Percentiles rank a stretch among this genome's conserved stretches.
Conservation (phyloP, 805 yeast species). For the Torulaspora delbrueckii region DNA sequence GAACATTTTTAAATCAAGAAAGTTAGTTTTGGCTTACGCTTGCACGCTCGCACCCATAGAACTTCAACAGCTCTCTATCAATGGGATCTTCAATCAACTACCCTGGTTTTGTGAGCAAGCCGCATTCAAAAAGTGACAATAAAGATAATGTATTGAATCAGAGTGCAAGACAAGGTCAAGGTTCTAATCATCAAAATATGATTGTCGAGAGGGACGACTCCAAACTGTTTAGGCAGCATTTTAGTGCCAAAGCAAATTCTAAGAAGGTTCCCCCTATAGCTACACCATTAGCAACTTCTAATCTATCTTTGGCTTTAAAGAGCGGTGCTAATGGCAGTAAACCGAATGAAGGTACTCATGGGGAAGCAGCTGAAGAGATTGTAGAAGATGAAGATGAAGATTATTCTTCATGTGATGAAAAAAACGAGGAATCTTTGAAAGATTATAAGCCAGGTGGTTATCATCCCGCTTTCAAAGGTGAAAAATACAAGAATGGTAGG, state of each 20-base stretch:
- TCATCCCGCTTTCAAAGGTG: conserved; percentile 91
- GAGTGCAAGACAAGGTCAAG: background rate
- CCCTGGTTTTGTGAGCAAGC: conserved; percentile 17
- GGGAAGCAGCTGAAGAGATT: conserved; percentile 21
- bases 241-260: conserved; percentile 8
- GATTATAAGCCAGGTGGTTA: conserved; percentile 94
- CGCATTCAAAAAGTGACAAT: conserved; percentile 6
- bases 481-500: conserved; percentile 66
- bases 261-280: conserved; percentile 2
- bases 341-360: background rate
- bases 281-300: conserved; percentile 15
- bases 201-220: conserved; percentile 8
- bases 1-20: too few species aligned
- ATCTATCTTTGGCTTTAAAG: conserved; percentile 27
- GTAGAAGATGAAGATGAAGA: conserved; percentile 35
- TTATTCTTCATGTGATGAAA: conserved; percentile 37
- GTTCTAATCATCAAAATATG: background rate
- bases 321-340: conserved; percentile 2
- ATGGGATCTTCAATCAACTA: conserved; percentile 23
- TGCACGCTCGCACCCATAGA: background rate
- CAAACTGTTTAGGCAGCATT: conserved; percentile 11
- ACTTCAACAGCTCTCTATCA: background rate
- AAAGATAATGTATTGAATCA: background rate
- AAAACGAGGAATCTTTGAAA: conserved; percentile 75
- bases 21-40: too few species aligned